Evolutionary conservation across 1,284 basidiomycete species (phyloP), one percentile per base, ranked within the genome.

Genomic region (Ustilago loliicola): DNA sequence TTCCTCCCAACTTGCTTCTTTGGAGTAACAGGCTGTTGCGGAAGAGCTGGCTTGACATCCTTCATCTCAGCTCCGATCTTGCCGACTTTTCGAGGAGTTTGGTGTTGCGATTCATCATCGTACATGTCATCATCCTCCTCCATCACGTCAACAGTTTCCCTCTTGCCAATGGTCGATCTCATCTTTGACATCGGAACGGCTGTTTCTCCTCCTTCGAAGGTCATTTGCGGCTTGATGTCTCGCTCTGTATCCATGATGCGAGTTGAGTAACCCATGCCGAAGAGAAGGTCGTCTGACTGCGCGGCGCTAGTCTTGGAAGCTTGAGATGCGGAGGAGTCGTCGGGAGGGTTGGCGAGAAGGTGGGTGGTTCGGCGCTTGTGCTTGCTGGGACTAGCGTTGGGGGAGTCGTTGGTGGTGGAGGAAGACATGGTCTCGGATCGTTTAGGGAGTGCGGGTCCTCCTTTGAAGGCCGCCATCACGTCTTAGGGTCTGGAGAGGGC

Each of bases 401-500:
- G 7, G 15, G 54, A n/a, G 21, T 23, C 0, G 42, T 32, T 29
- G 51, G 34, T n/a, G 27, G 34, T 19, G 38, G 13, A 15, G 15
- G n/a, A 13, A 11, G 45, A 36, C 45, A 56, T 56, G 25, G 23
- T 48, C 3, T 58, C 34, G 13, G 60, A 21, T 11, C 70, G 60
- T 45, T 72, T 66, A 1, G 70, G 64, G 3, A 72, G 61, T 9
- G 70, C 60, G 17, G 70, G 70, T 21, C 63, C 64, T 13, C 70
- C 64, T 55, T 66, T 72, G 56, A 66, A 66, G 36, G 19, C 52
- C 15, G 64, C 55, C 70, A 72, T 58, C 10, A 21, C 11, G 23
- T 3, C 55, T 27, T 13, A 42, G n/a, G 4, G 6, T 4, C 4
- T 23, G 27, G 8, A 27, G 48, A 29, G 48, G 27, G 25, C n/a